These are phyloP conservation scores for Nakazawaea pomicola DNA, from an alignment of 805 yeast species.

Conservation along the genomic window DNA sequence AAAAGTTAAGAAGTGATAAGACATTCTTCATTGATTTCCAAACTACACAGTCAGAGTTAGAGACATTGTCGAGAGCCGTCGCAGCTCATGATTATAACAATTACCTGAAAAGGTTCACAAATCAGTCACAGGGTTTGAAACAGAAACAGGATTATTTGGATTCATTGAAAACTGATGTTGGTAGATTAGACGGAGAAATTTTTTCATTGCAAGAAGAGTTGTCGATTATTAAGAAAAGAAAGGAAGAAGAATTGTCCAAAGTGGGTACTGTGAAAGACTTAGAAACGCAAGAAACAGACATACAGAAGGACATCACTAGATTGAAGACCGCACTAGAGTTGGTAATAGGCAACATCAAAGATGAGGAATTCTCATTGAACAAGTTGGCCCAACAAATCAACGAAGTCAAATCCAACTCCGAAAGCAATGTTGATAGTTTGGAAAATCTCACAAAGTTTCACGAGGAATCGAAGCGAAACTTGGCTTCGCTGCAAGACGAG, in stretches of 20 bases:
- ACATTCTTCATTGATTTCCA: conserved; percentile 81
- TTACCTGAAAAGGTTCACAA: conserved; percentile 34
- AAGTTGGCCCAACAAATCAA: conserved; percentile 29
- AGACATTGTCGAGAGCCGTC: conserved; percentile 65
- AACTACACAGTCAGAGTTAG: conserved; percentile 75
- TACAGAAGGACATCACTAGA: conserved; percentile 64
- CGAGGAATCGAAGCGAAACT: conserved; percentile 34
- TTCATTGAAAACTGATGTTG: conserved; percentile 38
- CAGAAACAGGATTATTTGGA: conserved; percentile 36
- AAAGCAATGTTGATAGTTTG: conserved; percentile 32
- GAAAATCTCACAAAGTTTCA: conserved; percentile 40
- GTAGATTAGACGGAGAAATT: conserved; percentile 50
- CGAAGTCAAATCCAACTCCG: conserved; percentile 28
- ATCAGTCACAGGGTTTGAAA: conserved; percentile 38
- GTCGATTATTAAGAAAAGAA: conserved; percentile 42
- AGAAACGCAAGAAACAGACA: conserved; percentile 50
- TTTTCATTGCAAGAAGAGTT: conserved; percentile 56
- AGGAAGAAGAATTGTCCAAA: conserved; percentile 53
- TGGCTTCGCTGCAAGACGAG: conserved; percentile 40
- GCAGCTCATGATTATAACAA: conserved; percentile 68
- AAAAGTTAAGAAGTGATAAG: conserved; percentile 74
- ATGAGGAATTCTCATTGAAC: conserved; percentile 38
- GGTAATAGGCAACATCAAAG: conserved; percentile 49
- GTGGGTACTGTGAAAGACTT: conserved; percentile 57
- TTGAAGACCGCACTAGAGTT: conserved; percentile 59